These are phyloP conservation scores for Pistacia integerrima DNA, from an alignment of 345 rosid genomes.

Conservation along the genomic window DNA sequence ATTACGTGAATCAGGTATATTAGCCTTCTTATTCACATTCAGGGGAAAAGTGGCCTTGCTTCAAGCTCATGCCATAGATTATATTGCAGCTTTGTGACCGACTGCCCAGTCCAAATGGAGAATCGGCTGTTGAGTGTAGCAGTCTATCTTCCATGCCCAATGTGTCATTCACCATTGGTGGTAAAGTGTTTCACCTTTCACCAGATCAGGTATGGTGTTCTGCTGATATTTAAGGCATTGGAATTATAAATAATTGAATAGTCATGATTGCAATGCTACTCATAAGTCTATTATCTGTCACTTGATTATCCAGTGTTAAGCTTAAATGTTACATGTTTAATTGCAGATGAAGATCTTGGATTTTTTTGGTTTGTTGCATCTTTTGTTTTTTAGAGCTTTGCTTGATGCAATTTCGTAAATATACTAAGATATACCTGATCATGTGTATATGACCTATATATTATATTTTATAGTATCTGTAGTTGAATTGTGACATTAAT, in stretches of 20 bases:
- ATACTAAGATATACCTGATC: not conserved
- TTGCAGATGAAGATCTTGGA: not conserved
- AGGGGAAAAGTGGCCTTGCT: slow-evolving; percentile 1
- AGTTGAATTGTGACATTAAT: not conserved
- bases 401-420: slow-evolving; percentile 2
- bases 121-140: slow-evolving; percentile 73
- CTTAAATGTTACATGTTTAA: not conserved
- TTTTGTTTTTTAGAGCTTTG: not conserved
- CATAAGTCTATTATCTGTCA: not conserved
- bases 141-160: slow-evolving; percentile 67
- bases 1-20: slow-evolving; percentile 71
- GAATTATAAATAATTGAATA: not conserved
- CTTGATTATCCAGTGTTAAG: not conserved
- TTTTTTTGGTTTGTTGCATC: not conserved
- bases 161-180: slow-evolving; percentile 77
- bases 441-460: not conserved
- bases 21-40: not conserved
- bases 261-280: not conserved
- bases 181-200: slow-evolving; percentile 68
- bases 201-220: slow-evolving; percentile 67
- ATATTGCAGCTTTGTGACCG: slow-evolving; percentile 71
- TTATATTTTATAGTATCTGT: not conserved
- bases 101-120: slow-evolving; percentile 85
- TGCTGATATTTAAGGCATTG: not conserved
- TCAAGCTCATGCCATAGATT: slow-evolving; percentile 19